Percentiles rank a stretch among this genome's conserved stretches.
Conservation (phyloP, 2,329 filamentous ascomycete species). For the Paecilomyces niveus region DNA sequence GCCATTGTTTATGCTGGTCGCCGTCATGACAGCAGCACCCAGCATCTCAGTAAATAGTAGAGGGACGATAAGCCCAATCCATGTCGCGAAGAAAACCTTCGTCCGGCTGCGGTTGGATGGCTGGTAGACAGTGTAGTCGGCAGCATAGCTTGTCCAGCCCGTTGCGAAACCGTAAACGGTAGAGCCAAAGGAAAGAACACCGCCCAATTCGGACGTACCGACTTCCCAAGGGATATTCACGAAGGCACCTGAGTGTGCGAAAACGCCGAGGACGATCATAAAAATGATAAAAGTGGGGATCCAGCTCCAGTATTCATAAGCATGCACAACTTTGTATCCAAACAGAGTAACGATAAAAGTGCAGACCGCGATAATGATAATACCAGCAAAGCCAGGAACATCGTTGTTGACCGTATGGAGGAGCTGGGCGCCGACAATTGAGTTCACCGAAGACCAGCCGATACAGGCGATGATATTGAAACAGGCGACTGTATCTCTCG, state of each 20-base stretch:
- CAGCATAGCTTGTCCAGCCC: slow-evolving; percentile 67
- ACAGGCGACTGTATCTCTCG: slow-evolving; percentile 47
- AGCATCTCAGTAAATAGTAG: slow-evolving; percentile 69
- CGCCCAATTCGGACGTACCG: slow-evolving; percentile 54
- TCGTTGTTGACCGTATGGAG: slow-evolving; percentile 64
- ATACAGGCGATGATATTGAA: slow-evolving; percentile 65
- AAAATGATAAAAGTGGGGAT: slow-evolving; percentile 67
- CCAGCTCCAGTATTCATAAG: slow-evolving; percentile 70
- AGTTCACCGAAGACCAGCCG: slow-evolving; percentile 71
- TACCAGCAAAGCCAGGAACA: slow-evolving; percentile 66
- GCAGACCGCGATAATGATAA: slow-evolving; percentile 63
- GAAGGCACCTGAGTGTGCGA: slow-evolving; percentile 61
- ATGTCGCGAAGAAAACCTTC: slow-evolving; percentile 64
- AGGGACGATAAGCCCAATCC: slow-evolving; percentile 61
- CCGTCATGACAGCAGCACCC: slow-evolving; percentile 62
- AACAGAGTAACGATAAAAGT: slow-evolving; percentile 66
- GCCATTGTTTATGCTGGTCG: slow-evolving; percentile 48
- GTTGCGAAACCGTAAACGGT: slow-evolving; percentile 63
- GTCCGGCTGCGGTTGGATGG: slow-evolving; percentile 52
- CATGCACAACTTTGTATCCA: slow-evolving; percentile 68
- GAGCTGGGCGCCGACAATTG: slow-evolving; percentile 72
- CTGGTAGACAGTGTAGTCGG: slow-evolving; percentile 77
- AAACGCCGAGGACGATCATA: slow-evolving; percentile 61
- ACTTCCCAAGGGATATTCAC: slow-evolving; percentile 52
- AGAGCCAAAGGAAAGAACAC: slow-evolving; percentile 58